Conservation (phyloP, 768 basidiomycete genomes). For the Pleurotus citrinopileatus region DNA sequence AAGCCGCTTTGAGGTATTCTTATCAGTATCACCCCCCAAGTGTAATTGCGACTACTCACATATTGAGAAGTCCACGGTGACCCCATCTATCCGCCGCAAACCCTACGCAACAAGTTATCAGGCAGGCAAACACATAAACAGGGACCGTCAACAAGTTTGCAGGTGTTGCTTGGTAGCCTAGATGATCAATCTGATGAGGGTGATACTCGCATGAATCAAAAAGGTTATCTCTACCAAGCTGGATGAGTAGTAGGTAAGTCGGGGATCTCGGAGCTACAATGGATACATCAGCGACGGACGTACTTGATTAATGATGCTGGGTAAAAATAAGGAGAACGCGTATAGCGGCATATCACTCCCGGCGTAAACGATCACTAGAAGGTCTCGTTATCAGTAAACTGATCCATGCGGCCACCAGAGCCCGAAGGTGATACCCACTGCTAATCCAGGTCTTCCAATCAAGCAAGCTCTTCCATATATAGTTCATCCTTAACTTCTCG, state of each 20-base stretch:
- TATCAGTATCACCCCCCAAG: neutral
- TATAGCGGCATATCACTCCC: constrained; percentile 68
- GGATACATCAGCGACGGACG: no score
- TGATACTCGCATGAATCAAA: neutral
- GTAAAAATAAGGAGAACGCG: constrained; percentile 75
- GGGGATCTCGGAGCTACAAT: neutral
- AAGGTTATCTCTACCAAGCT: constrained; percentile 3
- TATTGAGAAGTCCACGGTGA: constrained; percentile 58
- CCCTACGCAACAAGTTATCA: constrained; percentile 63
- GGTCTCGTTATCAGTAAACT: neutral
- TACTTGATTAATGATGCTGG: constrained; percentile 73
- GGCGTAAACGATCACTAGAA: constrained; percentile 51
- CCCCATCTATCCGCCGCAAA: constrained; percentile 61
- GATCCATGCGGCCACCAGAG: no score
- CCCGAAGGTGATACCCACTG: constrained; percentile 28
- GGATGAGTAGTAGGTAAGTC: neutral
- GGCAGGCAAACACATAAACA: constrained; percentile 68
- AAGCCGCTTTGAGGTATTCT: constrained; percentile 24
- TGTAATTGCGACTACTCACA: constrained; percentile 38
- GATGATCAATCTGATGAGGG: constrained; percentile 1
- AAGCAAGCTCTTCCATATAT: constrained; percentile 54
- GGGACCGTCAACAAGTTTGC: constrained; percentile 80
- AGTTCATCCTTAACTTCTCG: constrained; percentile 54
- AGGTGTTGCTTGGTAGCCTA: constrained; percentile 64
- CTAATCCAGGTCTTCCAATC: constrained; percentile 76